A percentile compares a stretch with the other conserved stretches of the same genome.
Evolutionary conservation across 2,329 filamentous ascomycete genomes (phyloP).

Genomic region (Periconia sp.): DNA sequence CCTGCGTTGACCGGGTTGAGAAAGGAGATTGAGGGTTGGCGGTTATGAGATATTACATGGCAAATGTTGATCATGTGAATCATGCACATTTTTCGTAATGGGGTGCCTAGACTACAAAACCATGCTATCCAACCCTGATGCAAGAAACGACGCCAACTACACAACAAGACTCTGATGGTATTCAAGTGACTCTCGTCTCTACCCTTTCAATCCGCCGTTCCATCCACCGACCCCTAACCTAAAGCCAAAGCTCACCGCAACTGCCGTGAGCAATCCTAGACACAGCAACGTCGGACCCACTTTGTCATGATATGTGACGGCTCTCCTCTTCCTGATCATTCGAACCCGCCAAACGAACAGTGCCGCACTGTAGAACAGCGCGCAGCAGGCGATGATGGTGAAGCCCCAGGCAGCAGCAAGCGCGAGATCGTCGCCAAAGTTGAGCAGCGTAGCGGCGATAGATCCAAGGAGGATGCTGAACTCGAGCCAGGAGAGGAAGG

Average conservation of each 20-base stretch:
- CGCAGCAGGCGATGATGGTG: conserved; percentile 77
- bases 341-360: conserved; percentile 88
- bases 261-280: conserved; percentile 72
- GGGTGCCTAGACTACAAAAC: no score
- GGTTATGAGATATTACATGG: no score
- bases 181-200: no score
- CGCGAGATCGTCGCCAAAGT: conserved; percentile 45
- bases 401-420: conserved; percentile 69
- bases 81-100: no score
- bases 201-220: conserved; percentile 54
- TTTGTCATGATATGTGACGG: conserved; percentile 90
- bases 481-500: conserved; percentile 95
- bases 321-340: conserved; percentile 81
- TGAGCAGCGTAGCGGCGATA: conserved; percentile 49
- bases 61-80: no score
- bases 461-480: conserved; percentile 89
- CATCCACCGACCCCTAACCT: conserved; percentile 65
- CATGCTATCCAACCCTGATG: no score
- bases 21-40: not conserved
- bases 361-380: conserved; percentile 81
- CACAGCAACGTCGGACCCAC: conserved; percentile 84
- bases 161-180: no score
- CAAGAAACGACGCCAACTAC: no score
- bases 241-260: conserved; percentile 80
- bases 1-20: conserved; percentile 53